Evolutionary conservation across 2,329 filamentous ascomycete species (phyloP).

Genomic region (Aspergillus novofumigatus): DNA sequence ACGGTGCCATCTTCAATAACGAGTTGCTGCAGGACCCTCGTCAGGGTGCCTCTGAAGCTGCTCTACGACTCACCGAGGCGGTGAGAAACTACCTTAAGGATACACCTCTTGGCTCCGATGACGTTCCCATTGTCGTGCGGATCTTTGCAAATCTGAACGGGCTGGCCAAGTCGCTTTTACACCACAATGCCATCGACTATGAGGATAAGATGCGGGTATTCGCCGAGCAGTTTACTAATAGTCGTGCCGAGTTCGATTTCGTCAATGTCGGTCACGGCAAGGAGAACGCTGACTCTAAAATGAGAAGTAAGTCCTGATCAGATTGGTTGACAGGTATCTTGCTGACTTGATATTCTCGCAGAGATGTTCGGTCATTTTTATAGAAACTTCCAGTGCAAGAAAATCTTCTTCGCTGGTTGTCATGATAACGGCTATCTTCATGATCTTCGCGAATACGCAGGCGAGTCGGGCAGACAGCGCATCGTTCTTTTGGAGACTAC

Average conservation of each 20-base stretch:
- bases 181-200: conserved; percentile 1
- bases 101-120: background rate
- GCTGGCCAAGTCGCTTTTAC: conserved; percentile 5
- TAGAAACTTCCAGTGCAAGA: conserved; percentile 10
- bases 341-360: background rate
- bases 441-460: conserved; percentile 6
- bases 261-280: conserved; percentile 8
- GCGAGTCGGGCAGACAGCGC: background rate
- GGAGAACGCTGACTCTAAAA: conserved; percentile 11
- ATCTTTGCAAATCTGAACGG: conserved; percentile 11
- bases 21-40: conserved; percentile 2
- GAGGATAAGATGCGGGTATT: conserved; percentile 5
- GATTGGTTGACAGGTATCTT: background rate
- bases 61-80: conserved; percentile 3
- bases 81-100: conserved; percentile 2
- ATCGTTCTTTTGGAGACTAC: conserved; percentile 13
- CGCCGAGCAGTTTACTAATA: conserved; percentile 10
- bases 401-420: conserved; percentile 15
- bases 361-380: conserved; percentile 11
- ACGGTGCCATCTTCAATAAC: conserved; percentile 10
- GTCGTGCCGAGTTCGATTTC: conserved; percentile 9
- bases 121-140: conserved; percentile 8
- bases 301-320: conserved; percentile 5
- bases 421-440: conserved; percentile 11
- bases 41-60: conserved; percentile 8